Base-by-base conservation (phyloP, 192 early-diverging fungal genomes). In the Diversispora eburnea region DNA sequence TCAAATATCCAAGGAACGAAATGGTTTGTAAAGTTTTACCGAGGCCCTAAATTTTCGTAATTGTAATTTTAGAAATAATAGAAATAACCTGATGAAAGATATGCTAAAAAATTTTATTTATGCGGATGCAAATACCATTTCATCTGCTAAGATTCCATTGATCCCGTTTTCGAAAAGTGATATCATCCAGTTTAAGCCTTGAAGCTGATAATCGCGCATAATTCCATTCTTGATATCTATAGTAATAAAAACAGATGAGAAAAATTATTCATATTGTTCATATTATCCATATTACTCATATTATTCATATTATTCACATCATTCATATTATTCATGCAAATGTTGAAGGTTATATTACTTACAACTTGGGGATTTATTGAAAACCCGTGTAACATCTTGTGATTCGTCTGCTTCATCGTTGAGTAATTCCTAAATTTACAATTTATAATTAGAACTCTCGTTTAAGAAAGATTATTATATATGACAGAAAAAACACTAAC, bases 91-190 rank as follows among this genome's bases (percentile, higher is more conserved):
- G 25, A 33, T 33, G 25, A 33, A 33, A 33, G 25, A 41, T 19
- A 15, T 39, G 56, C 33, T 15, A n/a, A 70, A 70, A 56, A 19
- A 43, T 58, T 71, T 57, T 59, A 25, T 52, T 41, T n/a, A 54
- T 42, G 48, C 20, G 8, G 6, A n/a, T 51, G 0, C 3, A 41
- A 58, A 63, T 81, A 91, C 91, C 96, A 98, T 97, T 81, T 98
- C 96, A 81, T 98, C 97, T n/a, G 97, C 96, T 45, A 99, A 80
- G 64, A 98, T 97, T 22, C 97, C 97, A 78, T 99, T 99, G 79
- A 99, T 94, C n/a, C 94, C 94, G 77, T 99, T 97, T 73, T 95
- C 90, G 72, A 88, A 97, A 56, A 99, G 84, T 2, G 93, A 95
- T 41, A 99, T 91, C 86, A 99, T 92, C 97, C 97, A 99, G 79